Percentiles rank a stretch among this genome's conserved stretches.
Conservation (phyloP, 768 basidiomycete species). For the Podaxis sp. region DNA sequence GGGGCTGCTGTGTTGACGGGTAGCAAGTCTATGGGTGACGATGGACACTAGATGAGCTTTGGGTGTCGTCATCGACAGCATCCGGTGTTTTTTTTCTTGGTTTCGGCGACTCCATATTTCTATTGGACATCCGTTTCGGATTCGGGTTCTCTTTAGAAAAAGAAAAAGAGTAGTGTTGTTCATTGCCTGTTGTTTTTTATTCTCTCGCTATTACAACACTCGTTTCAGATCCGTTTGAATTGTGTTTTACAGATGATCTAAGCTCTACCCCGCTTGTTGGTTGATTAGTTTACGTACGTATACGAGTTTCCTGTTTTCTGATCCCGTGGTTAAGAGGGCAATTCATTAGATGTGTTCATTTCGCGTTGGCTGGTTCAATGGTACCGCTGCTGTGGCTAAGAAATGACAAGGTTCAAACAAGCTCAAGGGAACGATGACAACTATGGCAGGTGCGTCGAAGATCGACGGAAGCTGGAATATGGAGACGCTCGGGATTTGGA, state of each 20-base stretch:
- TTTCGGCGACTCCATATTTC: background rate
- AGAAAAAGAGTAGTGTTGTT: too few relatives aligned
- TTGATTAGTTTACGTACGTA: background rate
- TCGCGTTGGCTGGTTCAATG: background rate
- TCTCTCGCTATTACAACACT: too few relatives aligned
- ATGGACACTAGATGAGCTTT: background rate
- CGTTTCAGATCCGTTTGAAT: too few relatives aligned
- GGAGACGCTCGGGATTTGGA: background rate
- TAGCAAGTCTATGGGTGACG: constrained; percentile 9
- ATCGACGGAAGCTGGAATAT: background rate
- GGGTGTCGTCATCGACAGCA: background rate
- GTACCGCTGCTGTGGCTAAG: background rate
- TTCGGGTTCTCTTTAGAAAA: background rate
- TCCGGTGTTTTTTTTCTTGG: background rate
- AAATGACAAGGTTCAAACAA: background rate
- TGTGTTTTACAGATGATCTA: too few relatives aligned
- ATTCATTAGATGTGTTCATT: background rate
- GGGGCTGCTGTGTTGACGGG: constrained; percentile 29
- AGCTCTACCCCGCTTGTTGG: background rate
- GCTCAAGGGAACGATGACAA: background rate
- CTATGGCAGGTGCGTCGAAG: background rate
- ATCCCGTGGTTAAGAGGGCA: background rate
- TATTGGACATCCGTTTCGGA: background rate
- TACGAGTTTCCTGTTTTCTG: background rate
- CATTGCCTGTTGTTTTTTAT: too few relatives aligned